Base-by-base conservation (phyloP, 106 monocot species). In the Acanthochlamys bracteata region DNA sequence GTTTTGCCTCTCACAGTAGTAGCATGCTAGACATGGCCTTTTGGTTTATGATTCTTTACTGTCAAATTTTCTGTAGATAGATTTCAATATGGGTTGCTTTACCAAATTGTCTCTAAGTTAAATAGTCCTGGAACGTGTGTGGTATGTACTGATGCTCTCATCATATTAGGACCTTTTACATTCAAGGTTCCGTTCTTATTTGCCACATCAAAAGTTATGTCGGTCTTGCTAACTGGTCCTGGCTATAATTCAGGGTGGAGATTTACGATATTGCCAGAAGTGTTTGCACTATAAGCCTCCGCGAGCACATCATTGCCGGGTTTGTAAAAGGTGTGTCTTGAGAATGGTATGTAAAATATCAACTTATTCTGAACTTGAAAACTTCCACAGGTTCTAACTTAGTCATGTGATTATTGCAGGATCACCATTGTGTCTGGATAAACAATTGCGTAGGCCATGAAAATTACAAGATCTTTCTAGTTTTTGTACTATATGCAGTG, bases 351-450 rank as follows among this genome's bases (percentile, higher is more conserved):
- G 78, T 76, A 60, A 26, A 51, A 10, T 55, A 24, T 2, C 53
- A 23, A 25, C 55, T 15, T 75, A 42, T 68, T 61, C 51, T 13
- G 52, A 20, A 39, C 16, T 10, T n/a, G n/a, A n/a, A n/a, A n/a
- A n/a, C 53, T 69, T 57, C 10, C 14, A 17, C 33, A 20, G 16
- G 10, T 63, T 41, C 33, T 15, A 69, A 17, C 24, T 40, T 20
- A n/a, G 13, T 39, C 55, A 7, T 53, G 16, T 77, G 51, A 55
- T 73, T 12, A 21, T 21, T 73, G 61, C 92, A 98, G 92, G 98
- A 98, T 73, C 98, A 98, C 74, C 98, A 98, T 59, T 98, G 98
- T 72, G 74, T 89, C 25, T 98, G 98, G 98, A 98, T 98, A 75
- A 98, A 98, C 69, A 98, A 98, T 70, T 98, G 98, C 67, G 98